A percentile compares a stretch with the other conserved stretches of the same genome.
phyloP scores from a whole-genome alignment of 495 filamentous ascomycete genomes.

The Entonaema liquescens region DNA sequence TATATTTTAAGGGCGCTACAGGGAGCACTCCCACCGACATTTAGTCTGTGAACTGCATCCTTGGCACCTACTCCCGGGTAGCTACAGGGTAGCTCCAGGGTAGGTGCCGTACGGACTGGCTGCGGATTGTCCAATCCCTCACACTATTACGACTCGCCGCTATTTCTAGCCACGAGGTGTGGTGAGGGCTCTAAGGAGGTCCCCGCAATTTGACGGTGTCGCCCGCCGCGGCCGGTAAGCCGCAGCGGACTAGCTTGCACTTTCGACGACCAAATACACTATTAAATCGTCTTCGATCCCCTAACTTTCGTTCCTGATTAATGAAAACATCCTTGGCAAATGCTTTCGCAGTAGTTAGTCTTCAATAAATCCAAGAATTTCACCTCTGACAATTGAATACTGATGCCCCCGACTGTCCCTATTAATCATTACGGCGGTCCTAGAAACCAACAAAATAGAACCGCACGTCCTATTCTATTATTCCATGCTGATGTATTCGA shows the following conservation, averaged over 20 bases:
- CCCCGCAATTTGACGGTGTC: neutral
- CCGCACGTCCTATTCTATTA: constrained; percentile 14
- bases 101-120: neutral
- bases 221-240: neutral
- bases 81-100: no score
- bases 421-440: constrained; percentile 14
- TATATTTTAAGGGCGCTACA: neutral
- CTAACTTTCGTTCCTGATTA: constrained; percentile 15
- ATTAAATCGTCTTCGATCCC: constrained; percentile 9
- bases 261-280: neutral
- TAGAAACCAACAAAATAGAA: constrained; percentile 15
- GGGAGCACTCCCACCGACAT: neutral
- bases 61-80: no score
- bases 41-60: neutral
- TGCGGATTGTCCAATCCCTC: neutral
- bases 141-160: neutral
- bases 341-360: constrained; percentile 14
- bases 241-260: neutral
- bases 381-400: constrained; percentile 15
- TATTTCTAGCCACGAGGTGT: neutral
- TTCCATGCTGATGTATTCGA: constrained; percentile 15
- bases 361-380: constrained; percentile 16
- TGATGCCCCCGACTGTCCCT: constrained; percentile 13
- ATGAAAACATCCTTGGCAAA: constrained; percentile 15
- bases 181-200: neutral